phyloP scores from a whole-genome alignment of 495 filamentous ascomycete species.

The Hypoxylon cercidicola region DNA sequence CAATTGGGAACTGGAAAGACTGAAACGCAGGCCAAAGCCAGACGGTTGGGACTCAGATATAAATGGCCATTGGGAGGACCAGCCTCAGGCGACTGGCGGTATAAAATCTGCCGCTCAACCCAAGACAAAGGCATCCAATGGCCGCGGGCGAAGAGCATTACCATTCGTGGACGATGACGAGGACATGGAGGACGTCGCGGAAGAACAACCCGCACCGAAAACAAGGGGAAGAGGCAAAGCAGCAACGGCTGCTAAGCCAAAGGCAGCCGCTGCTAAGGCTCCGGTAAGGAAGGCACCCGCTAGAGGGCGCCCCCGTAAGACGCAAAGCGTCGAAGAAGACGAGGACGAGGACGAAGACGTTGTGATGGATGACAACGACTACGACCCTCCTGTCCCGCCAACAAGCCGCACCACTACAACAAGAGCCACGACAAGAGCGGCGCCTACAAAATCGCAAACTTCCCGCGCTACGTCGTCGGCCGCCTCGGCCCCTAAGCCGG shows the following conservation, averaged over 20 bases:
- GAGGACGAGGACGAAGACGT: slow-evolving; percentile 72
- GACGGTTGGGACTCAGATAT: slow-evolving; percentile 86
- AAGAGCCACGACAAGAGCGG: too few relatives aligned
- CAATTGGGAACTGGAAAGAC: slow-evolving; percentile 65
- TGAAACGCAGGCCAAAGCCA: slow-evolving; percentile 76
- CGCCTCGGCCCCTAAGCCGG: slow-evolving; percentile 41
- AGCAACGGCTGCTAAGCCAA: slow-evolving; percentile 59
- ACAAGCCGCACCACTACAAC: slow-evolving; percentile 47
- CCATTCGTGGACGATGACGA: slow-evolving; percentile 50
- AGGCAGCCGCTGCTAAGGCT: slow-evolving; percentile 44
- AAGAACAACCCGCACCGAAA: slow-evolving; percentile 40
- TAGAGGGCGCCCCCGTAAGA: slow-evolving; percentile 44
- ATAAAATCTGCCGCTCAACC: slow-evolving; percentile 54
- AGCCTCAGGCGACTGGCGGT: slow-evolving; percentile 72
- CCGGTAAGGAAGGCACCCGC: slow-evolving; percentile 50
- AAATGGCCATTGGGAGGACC: slow-evolving; percentile 85
- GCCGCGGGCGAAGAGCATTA: slow-evolving; percentile 40
- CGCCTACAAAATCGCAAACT: slow-evolving; percentile 56
- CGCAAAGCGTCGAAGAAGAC: slow-evolving; percentile 65
- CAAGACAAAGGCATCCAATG: slow-evolving; percentile 53
- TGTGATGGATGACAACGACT: slow-evolving; percentile 71
- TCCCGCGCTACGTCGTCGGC: slow-evolving; percentile 59
- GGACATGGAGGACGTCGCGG: slow-evolving; percentile 49
- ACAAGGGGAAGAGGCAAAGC: slow-evolving; percentile 52
- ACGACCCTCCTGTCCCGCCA: slow-evolving; percentile 55